Base-by-base conservation (phyloP, 2,329 filamentous ascomycete genomes). In the Gnomoniopsis smithogilvyi region DNA sequence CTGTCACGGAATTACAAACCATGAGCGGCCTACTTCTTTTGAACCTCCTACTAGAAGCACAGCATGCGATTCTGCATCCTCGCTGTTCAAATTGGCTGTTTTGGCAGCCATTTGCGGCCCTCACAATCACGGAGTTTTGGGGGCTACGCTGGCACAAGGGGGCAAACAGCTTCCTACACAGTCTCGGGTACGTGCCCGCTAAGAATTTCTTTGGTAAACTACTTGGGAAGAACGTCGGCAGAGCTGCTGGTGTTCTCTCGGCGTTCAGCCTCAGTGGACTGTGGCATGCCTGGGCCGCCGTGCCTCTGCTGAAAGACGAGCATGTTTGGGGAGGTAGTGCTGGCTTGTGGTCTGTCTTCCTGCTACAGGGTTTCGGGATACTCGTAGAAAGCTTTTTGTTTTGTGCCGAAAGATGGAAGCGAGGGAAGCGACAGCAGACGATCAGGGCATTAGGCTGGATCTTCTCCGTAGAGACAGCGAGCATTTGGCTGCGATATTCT, bases 401-500 rank as follows among this genome's bases (percentile, higher is more conserved):
- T 21, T 34, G 43, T 8, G 24, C 43, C 11, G 33, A n/a, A 2
- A 19, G 6, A 12, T 49, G 50, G 50, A 54, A 8, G 51, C 15
- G 11, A 21, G 50, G 50, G 3, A 17, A 47, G 43, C 7, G 14
- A 11, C 45, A 36, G 33, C 17, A 21, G 21, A 1, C 45, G 1
- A 21, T 50, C 26, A 50, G 45, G 19, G 19, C 17, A 8, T 3
- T 54, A n/a, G 41, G 34, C 11, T 58, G 56, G 56, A 17, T 19
- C 8, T 54, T 10, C 30, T 54, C 56, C 26, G 45, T 58, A 12
- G 56, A 58, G 30, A 49, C 51, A 11, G 56, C 56, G 11, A 54
- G 51, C 24, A 58, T 54, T 15, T 58, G 50, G 56, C 15, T 54
- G 45, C 49, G 56, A 34, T 58, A 58, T 46, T 30, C 56, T 34